phyloP scores from a whole-genome alignment of 139 green algal species.

The Picochlorum sp. region DNA sequence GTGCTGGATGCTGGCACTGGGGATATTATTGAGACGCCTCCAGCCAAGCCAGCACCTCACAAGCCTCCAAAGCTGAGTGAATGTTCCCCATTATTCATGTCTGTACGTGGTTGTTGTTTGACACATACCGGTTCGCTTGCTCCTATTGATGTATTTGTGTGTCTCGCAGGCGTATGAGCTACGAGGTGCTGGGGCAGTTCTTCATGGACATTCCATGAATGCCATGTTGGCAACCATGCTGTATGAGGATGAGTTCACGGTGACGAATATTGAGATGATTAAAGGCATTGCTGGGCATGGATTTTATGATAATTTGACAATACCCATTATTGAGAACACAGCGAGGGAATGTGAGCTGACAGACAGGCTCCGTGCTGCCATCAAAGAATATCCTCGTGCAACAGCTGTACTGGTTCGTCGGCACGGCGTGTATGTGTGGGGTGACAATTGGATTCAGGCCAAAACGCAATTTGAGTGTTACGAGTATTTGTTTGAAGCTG shows the following conservation, averaged over 20 bases:
- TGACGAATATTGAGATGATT: constrained; percentile 96
- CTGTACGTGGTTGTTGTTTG: constrained; percentile 36
- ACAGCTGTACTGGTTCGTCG: constrained; percentile 75
- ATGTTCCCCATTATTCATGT: constrained; percentile 84
- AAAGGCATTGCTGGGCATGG: constrained; percentile 86
- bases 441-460: constrained; percentile 64
- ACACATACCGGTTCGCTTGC: too few species aligned
- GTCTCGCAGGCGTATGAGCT: constrained; percentile 77
- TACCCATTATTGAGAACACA: constrained; percentile 97
- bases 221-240: constrained; percentile 84
- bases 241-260: constrained; percentile 59
- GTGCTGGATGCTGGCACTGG: constrained; percentile 71
- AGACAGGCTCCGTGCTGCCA: constrained; percentile 73
- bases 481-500: constrained; percentile 90
- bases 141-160: not conserved
- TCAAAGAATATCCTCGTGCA: constrained; percentile 67
- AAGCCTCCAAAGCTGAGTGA: constrained; percentile 86
- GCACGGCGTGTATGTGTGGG: constrained; percentile 87
- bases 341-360: constrained; percentile 92
- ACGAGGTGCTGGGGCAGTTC: constrained; percentile 75
- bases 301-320: constrained; percentile 74
- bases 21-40: constrained; percentile 53
- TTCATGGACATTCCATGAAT: constrained; percentile 86
- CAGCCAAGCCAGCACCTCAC: constrained; percentile 49
- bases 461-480: constrained; percentile 85